Evolutionary conservation across 2,329 filamentous ascomycete species (phyloP).

Genomic region (Lojkania enalia): DNA sequence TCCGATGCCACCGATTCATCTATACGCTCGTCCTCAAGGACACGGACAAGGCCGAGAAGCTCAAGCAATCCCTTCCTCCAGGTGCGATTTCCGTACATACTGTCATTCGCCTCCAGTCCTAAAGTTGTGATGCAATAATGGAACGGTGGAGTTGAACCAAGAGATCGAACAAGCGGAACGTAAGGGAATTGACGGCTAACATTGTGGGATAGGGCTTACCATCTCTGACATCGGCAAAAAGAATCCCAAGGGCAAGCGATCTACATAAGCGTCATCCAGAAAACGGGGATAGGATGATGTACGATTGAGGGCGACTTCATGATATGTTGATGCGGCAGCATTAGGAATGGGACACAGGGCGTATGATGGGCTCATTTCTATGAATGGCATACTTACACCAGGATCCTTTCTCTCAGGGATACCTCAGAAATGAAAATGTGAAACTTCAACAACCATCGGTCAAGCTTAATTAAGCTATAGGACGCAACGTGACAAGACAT

Average conservation of each 20-base stretch:
- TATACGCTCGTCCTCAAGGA: conserved; percentile 99
- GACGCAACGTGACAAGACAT: no score
- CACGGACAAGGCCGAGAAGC: conserved; percentile 99
- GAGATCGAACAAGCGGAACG: no score
- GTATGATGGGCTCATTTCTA: conserved; percentile 37
- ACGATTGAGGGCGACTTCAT: conserved; percentile 3
- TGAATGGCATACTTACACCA: conserved; percentile 38
- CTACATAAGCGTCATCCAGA: conserved; percentile 37
- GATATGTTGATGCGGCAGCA: conserved; percentile 11
- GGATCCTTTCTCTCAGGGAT: conserved; percentile 22
- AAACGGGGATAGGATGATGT: conserved; percentile 1
- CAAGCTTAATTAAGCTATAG: not conserved
- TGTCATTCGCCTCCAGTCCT: not conserved
- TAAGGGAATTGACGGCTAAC: no score
- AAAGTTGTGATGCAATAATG: no score
- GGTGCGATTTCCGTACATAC: conserved; percentile 73
- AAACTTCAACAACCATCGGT: conserved; percentile 26
- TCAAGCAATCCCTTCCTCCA: conserved; percentile 97
- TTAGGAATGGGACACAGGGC: conserved; percentile 31
- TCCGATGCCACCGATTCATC: conserved; percentile 93
- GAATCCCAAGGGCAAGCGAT: conserved; percentile 61
- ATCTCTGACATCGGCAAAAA: conserved; percentile 65
- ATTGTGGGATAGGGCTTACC: conserved; percentile 53
- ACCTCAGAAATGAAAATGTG: conserved; percentile 36
- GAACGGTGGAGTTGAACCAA: conserved; percentile 3